These are phyloP conservation scores for Sporothrix dimorphospora DNA, from an alignment of 2,329 filamentous ascomycete genomes.

Conservation along the genomic window DNA sequence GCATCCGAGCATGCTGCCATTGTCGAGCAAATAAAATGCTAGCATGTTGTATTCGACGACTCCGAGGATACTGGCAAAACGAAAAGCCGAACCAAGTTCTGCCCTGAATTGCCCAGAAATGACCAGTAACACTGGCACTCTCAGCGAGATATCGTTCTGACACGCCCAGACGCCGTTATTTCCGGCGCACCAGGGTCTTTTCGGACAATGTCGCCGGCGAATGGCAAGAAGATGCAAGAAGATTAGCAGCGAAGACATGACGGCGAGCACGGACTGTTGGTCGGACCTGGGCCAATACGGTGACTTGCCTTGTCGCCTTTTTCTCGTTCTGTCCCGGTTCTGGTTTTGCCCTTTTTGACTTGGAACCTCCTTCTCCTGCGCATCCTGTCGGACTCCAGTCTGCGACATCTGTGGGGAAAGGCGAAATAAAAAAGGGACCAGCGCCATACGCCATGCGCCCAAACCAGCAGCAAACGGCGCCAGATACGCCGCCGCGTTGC, in stretches of 20 bases:
- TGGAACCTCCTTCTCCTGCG: background rate
- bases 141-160: constrained; percentile 11
- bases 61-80: background rate
- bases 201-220: background rate
- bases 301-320: background rate
- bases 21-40: background rate
- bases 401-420: constrained; percentile 3
- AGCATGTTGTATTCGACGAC: background rate
- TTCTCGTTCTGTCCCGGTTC: background rate
- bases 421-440: background rate
- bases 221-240: too few species aligned
- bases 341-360: background rate
- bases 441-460: background rate
- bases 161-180: constrained; percentile 1
- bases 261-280: constrained; percentile 2
- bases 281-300: background rate
- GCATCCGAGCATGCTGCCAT: background rate
- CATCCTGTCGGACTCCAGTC: constrained; percentile 15
- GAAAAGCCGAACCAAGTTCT: background rate
- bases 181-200: background rate
- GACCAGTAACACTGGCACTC: background rate
- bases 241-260: too few species aligned
- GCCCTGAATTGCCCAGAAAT: background rate
- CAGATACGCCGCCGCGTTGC: background rate
- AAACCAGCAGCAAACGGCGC: background rate